Percentiles rank a stretch among this genome's conserved stretches.
phyloP scores from a whole-genome alignment of 768 basidiomycete genomes.

The Boletus subcaerulescens region DNA sequence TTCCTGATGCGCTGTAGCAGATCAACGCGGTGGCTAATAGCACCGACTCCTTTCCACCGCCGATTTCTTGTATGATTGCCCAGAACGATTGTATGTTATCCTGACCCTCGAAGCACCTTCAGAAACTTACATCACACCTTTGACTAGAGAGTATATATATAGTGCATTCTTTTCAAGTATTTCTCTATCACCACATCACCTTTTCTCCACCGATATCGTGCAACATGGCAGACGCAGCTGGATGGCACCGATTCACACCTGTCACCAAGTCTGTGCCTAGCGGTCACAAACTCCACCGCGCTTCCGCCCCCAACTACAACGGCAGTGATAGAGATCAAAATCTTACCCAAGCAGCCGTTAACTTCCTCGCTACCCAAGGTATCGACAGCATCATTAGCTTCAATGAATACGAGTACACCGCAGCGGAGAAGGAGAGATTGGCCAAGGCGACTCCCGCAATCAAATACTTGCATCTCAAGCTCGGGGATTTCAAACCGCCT shows the following conservation, averaged over 20 bases:
- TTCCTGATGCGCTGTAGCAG: too few species aligned
- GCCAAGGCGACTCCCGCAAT: conserved; percentile 5
- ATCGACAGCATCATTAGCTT: conserved; percentile 24
- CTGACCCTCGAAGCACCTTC: too few species aligned
- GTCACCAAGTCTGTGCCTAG: conserved; percentile 11
- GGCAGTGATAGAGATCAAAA: neutral
- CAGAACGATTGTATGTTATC: too few species aligned
- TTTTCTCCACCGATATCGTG: neutral
- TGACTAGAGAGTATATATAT: too few species aligned
- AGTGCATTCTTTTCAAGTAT: too few species aligned
- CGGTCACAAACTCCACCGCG: conserved; percentile 17
- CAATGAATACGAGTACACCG: conserved; percentile 14
- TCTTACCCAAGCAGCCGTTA: conserved; percentile 11
- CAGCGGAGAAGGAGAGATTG: conserved; percentile 6
- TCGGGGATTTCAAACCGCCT: conserved; percentile 20
- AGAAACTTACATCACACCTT: too few species aligned
- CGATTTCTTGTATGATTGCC: too few species aligned
- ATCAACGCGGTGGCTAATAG: too few species aligned
- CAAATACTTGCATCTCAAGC: conserved; percentile 16
- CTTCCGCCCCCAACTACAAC: conserved; percentile 24
- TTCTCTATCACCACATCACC: too few species aligned
- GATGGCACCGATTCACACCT: conserved; percentile 16
- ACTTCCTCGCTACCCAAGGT: conserved; percentile 11
- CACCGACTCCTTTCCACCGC: too few species aligned
- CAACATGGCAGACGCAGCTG: conserved; percentile 6